Evolutionary conservation across 2,329 filamentous ascomycete species (phyloP).

Genomic region (Paraphoma chrysanthemicola): DNA sequence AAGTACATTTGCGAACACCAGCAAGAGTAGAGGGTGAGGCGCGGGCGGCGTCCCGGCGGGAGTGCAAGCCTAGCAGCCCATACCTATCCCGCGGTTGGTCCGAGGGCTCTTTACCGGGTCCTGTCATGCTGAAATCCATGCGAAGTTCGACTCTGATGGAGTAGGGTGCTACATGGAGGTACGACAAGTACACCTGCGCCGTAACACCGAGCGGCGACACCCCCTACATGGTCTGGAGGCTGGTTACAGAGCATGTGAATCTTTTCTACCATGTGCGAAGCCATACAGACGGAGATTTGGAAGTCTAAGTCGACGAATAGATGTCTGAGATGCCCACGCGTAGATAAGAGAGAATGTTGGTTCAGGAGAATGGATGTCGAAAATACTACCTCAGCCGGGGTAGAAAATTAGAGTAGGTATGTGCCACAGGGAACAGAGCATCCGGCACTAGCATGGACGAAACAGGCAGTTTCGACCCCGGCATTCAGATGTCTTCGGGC

Average conservation of each 20-base stretch:
- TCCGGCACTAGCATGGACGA: slow-evolving; percentile 2
- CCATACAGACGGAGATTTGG: slow-evolving; percentile 4
- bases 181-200: slow-evolving; percentile 8
- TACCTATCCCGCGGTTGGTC: not conserved
- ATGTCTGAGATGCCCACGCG: not conserved
- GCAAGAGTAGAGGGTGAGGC: too few species aligned
- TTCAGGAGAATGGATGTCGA: slow-evolving; percentile 18
- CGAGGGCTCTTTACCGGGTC: not conserved
- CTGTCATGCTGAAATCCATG: not conserved
- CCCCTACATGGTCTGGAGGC: not conserved
- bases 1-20: not conserved
- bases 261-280: not conserved
- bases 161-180: slow-evolving; percentile 16
- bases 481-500: slow-evolving; percentile 9
- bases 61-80: too few species aligned
- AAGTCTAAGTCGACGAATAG: slow-evolving; percentile 2
- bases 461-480: slow-evolving; percentile 19
- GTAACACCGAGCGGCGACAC: slow-evolving; percentile 7
- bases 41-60: too few species aligned
- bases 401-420: slow-evolving; percentile 10
- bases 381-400: slow-evolving; percentile 39
- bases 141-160: not conserved
- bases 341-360: slow-evolving; percentile 13
- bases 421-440: slow-evolving; percentile 5
- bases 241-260: slow-evolving; percentile 3